Conservation (phyloP, 148 eudicot species). For the Selenicereus undatus region DNA sequence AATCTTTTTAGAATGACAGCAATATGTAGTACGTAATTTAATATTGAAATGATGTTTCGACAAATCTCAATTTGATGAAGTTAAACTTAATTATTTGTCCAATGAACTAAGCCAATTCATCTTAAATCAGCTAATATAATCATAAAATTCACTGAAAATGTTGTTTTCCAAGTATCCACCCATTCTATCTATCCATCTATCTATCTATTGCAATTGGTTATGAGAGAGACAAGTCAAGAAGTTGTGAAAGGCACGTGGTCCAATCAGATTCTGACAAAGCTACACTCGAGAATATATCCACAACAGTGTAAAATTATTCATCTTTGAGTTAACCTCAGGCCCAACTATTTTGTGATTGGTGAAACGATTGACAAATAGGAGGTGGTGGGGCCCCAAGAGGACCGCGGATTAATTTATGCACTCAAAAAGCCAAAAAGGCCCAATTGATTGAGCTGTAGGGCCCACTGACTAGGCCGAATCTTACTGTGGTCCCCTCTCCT, state of each 20-base stretch:
- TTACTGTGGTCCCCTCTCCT: constrained; percentile 14
- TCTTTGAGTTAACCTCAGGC: not conserved
- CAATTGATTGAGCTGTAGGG: constrained; percentile 26
- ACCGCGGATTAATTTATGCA: constrained; percentile 13
- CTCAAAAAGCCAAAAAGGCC: constrained; percentile 26
- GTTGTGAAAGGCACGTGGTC: constrained; percentile 12
- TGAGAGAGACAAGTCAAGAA: not conserved
- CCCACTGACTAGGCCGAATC: constrained; percentile 31
- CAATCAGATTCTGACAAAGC: constrained; percentile 15
- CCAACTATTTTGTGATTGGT: constrained; percentile 20
- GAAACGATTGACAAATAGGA: constrained; percentile 18
- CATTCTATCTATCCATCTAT: too few species aligned
- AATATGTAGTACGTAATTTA: too few species aligned
- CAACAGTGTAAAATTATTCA: constrained; percentile 5
- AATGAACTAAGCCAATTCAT: too few species aligned
- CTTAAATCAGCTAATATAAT: too few species aligned
- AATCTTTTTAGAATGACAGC: too few species aligned
- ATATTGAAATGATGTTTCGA: too few species aligned
- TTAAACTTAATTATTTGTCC: too few species aligned
- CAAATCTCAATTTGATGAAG: too few species aligned
- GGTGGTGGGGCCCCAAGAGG: constrained; percentile 7
- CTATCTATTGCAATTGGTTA: too few species aligned
- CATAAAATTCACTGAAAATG: too few species aligned
- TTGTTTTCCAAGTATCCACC: too few species aligned
- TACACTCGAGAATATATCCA: constrained; percentile 11